Percentiles rank a stretch among this genome's conserved stretches.
Evolutionary conservation across 106 monocot genomes (phyloP).

Genomic region (Apostasia ramifera): DNA sequence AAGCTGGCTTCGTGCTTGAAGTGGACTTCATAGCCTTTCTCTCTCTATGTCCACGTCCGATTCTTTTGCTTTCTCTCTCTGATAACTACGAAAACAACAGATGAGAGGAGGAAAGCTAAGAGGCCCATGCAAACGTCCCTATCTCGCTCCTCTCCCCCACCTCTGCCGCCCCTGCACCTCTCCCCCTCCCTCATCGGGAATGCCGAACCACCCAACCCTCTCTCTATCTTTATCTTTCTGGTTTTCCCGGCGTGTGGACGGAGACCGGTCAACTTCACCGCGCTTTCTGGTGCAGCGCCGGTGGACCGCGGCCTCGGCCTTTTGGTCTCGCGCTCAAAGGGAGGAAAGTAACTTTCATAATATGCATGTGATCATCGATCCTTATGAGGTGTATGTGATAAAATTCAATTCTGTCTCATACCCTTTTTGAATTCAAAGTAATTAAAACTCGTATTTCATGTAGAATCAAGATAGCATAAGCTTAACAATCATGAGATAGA

Average conservation of each 20-base stretch:
- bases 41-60: slow-evolving; percentile 3
- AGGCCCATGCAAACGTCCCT: slow-evolving; percentile 37
- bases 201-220: slow-evolving; percentile 6
- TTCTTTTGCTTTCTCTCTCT: background rate
- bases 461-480: too few species aligned
- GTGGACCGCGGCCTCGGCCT: background rate
- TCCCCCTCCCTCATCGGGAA: slow-evolving; percentile 27
- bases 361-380: too few species aligned
- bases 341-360: background rate
- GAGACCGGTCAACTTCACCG: slow-evolving; percentile 21
- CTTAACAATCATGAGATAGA: too few species aligned
- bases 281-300: slow-evolving; percentile 14
- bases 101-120: slow-evolving; percentile 24
- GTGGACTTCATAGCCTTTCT: background rate
- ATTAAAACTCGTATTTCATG: too few species aligned
- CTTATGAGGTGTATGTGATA: too few species aligned
- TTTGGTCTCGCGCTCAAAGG: background rate
- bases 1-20: background rate
- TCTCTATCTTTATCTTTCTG: slow-evolving; percentile 17
- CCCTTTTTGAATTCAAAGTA: too few species aligned
- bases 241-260: background rate
- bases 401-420: too few species aligned
- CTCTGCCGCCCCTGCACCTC: slow-evolving; percentile 20
- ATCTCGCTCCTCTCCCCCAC: slow-evolving; percentile 29
- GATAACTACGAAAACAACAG: slow-evolving; percentile 29